Conservation (phyloP, 345 rosid genomes). For the Hibiscus tridactylites region DNA sequence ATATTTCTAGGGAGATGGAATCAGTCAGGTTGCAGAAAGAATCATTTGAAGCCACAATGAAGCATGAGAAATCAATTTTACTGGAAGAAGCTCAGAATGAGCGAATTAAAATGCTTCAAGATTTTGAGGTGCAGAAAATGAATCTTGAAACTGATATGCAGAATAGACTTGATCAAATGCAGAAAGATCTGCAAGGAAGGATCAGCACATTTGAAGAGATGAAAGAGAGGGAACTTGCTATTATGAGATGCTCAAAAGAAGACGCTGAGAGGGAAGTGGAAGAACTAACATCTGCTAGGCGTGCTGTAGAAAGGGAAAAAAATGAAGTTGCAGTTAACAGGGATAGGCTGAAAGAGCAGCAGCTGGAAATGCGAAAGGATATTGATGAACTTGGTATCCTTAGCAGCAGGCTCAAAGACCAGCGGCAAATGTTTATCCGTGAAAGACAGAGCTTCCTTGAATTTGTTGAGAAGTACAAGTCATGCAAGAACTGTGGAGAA, state of each 20-base stretch:
- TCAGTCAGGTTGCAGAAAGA: constrained; percentile 51
- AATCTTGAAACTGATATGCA: constrained; percentile 36
- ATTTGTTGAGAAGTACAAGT: constrained; percentile 51
- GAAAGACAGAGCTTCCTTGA: constrained; percentile 49
- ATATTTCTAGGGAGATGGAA: constrained; percentile 44
- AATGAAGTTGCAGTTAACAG: constrained; percentile 37
- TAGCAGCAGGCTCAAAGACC: constrained; percentile 48
- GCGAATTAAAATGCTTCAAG: constrained; percentile 44
- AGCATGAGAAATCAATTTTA: constrained; percentile 45
- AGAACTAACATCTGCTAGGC: constrained; percentile 39
- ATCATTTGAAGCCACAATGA: constrained; percentile 55
- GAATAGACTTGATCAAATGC: constrained; percentile 43
- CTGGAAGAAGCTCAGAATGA: constrained; percentile 44
- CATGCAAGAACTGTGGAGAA: constrained; percentile 60
- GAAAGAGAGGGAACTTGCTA: constrained; percentile 39
- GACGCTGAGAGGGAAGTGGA: constrained; percentile 43
- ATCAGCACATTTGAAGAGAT: constrained; percentile 33
- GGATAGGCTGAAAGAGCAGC: constrained; percentile 45
- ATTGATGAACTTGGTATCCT: constrained; percentile 51
- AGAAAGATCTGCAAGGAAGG: constrained; percentile 37
- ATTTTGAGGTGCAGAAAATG: constrained; percentile 43
- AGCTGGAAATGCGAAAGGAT: constrained; percentile 51
- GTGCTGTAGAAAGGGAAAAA: constrained; percentile 40
- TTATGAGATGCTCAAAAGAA: constrained; percentile 35
- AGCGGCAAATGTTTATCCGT: constrained; percentile 35